phyloP scores from a whole-genome alignment of 768 basidiomycete species.

The Crucibulum laeve region DNA sequence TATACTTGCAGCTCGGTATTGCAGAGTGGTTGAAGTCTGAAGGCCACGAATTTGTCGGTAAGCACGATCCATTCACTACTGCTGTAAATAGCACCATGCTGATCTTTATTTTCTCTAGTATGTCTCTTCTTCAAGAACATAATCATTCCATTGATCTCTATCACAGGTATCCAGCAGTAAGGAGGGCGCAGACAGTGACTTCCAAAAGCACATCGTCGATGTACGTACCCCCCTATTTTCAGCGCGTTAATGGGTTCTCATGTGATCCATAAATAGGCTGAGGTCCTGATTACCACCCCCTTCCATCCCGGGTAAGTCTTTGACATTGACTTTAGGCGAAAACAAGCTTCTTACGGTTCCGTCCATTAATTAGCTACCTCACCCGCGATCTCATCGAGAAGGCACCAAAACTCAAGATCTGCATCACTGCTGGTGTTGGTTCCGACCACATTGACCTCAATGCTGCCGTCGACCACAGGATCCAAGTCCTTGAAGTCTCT shows the following conservation, averaged over 20 bases:
- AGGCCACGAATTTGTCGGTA: slow-evolving; percentile 76
- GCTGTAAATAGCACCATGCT: neutral
- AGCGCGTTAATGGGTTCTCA: slow-evolving; percentile 3
- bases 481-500: slow-evolving; percentile 84
- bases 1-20: slow-evolving; percentile 57
- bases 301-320: slow-evolving; percentile 67
- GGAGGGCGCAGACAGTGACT: slow-evolving; percentile 76
- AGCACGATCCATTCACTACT: slow-evolving; percentile 10
- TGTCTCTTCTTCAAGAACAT: slow-evolving; percentile 4
- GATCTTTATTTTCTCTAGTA: neutral
- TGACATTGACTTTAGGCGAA: neutral
- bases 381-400: slow-evolving; percentile 69
- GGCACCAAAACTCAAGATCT: slow-evolving; percentile 87
- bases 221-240: slow-evolving; percentile 34
- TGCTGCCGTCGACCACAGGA: slow-evolving; percentile 73
- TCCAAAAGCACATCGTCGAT: slow-evolving; percentile 79
- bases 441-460: slow-evolving; percentile 90
- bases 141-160: neutral
- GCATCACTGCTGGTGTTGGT: slow-evolving; percentile 88
- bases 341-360: too few relatives aligned
- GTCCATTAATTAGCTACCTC: slow-evolving; percentile 42
- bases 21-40: slow-evolving; percentile 60
- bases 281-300: slow-evolving; percentile 78
- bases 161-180: slow-evolving; percentile 72
- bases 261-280: slow-evolving; percentile 42